Percentiles rank a stretch among this genome's conserved stretches.
Conservation (phyloP, 2,329 filamentous ascomycete genomes). For the Chrysoporthe austroafricana region DNA sequence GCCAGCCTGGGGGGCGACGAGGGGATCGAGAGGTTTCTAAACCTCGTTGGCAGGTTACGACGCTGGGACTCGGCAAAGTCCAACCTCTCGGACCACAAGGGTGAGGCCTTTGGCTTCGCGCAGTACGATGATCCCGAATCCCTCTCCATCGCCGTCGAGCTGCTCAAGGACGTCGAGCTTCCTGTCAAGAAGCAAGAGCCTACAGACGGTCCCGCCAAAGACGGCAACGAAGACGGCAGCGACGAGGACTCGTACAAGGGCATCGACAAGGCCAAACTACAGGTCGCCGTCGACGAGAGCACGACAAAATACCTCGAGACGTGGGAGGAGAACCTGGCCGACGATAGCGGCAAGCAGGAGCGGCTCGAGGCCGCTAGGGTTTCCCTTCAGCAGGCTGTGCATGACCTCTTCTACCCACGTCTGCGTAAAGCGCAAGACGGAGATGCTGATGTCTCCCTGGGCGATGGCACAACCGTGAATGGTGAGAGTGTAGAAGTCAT, state of each 20-base stretch:
- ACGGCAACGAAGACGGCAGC: slow-evolving; percentile 38
- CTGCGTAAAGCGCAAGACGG: slow-evolving; percentile 57
- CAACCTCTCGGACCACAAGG: slow-evolving; percentile 69
- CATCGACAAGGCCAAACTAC: slow-evolving; percentile 71
- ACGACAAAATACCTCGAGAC: slow-evolving; percentile 86
- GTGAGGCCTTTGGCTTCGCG: slow-evolving; percentile 89
- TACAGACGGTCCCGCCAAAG: slow-evolving; percentile 44
- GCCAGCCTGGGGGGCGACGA: slow-evolving; percentile 77
- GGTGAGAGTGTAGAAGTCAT: slow-evolving; percentile 76
- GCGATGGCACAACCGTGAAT: slow-evolving; percentile 54
- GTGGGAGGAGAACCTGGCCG: slow-evolving; percentile 69
- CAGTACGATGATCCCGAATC: slow-evolving; percentile 93
- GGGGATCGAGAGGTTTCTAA: slow-evolving; percentile 76
- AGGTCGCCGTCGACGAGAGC: slow-evolving; percentile 79
- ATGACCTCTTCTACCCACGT: slow-evolving; percentile 71
- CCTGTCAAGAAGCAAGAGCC: slow-evolving; percentile 75
- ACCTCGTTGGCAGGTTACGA: slow-evolving; percentile 75
- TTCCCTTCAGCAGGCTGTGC: slow-evolving; percentile 69
- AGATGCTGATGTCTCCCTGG: slow-evolving; percentile 73
- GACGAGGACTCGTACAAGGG: slow-evolving; percentile 51
- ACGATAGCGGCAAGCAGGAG: slow-evolving; percentile 66
- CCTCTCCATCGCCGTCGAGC: slow-evolving; percentile 80
- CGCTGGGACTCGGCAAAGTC: slow-evolving; percentile 80
- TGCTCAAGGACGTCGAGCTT: slow-evolving; percentile 80
- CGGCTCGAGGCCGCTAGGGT: slow-evolving; percentile 71